Percentiles rank a stretch among this genome's conserved stretches.
Evolutionary conservation across 257 asterid species (phyloP).

Genomic region (Capsicum chinense): DNA sequence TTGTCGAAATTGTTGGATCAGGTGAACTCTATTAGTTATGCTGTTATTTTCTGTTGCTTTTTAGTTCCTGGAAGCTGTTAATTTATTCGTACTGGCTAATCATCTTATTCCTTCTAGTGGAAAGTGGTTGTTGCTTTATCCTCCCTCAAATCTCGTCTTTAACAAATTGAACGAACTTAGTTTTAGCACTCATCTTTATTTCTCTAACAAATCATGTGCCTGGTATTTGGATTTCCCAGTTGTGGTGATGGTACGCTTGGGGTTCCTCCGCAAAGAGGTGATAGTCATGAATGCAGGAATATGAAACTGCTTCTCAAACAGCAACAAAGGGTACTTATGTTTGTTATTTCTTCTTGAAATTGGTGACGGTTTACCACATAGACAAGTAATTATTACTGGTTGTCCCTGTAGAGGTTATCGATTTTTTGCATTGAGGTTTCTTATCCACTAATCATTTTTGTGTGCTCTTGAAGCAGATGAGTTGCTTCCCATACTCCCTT

Average conservation of each 20-base stretch:
- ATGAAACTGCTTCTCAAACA: constrained; percentile 97
- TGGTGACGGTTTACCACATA: constrained; percentile 20
- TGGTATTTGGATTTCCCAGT: constrained; percentile 54
- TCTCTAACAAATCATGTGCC: neutral
- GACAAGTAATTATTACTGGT: neutral
- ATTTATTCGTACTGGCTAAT: constrained; percentile 20
- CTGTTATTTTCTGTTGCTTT: constrained; percentile 25
- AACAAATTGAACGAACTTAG: neutral
- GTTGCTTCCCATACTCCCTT: neutral
- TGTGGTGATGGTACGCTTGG: constrained; percentile 99
- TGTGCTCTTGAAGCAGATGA: constrained; percentile 1
- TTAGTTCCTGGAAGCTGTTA: neutral
- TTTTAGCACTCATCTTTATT: neutral
- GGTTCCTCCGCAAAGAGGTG: constrained; percentile 82
- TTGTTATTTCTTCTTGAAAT: constrained; percentile 23
- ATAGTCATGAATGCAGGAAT: constrained; percentile 95
- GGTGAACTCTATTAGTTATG: constrained; percentile 51
- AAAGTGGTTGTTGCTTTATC: neutral
- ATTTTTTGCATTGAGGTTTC: neutral
- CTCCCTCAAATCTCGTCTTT: neutral
- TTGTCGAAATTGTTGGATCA: constrained; percentile 96
- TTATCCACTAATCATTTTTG: neutral
- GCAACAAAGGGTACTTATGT: constrained; percentile 78
- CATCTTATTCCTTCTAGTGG: constrained; percentile 8
- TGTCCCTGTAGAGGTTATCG: neutral